phyloP scores from a whole-genome alignment of 2,329 filamentous ascomycete species.

The Colletotrichum cereale region DNA sequence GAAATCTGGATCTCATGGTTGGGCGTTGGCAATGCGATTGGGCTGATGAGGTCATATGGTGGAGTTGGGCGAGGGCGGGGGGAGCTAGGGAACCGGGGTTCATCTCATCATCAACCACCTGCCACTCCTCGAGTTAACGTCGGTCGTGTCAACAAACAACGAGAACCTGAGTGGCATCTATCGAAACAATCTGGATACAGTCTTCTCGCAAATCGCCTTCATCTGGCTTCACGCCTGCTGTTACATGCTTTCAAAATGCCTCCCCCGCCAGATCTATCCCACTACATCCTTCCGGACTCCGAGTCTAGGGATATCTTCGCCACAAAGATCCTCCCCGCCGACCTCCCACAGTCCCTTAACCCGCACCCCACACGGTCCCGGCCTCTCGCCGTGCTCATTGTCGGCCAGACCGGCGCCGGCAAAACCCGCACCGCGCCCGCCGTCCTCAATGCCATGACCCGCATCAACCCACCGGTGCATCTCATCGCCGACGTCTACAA shows the following conservation, averaged over 20 bases:
- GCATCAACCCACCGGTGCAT: constrained; percentile 49
- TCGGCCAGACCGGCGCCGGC: constrained; percentile 63
- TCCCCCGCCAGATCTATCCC: constrained; percentile 47
- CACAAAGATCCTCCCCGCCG: constrained; percentile 49
- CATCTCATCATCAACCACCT: not conserved
- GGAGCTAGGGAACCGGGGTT: not conserved
- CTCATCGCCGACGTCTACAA: constrained; percentile 65
- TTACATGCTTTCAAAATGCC: constrained; percentile 24
- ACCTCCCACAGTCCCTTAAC: constrained; percentile 46
- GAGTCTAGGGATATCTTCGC: constrained; percentile 50
- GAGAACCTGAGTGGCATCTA: not conserved
- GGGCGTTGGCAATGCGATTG: not conserved
- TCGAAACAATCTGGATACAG: not conserved
- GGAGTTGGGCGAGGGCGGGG: constrained; percentile 6
- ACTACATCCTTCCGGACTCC: constrained; percentile 49
- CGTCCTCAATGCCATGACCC: constrained; percentile 50
- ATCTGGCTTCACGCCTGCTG: not conserved
- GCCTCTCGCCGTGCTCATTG: constrained; percentile 57
- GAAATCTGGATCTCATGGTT: not conserved
- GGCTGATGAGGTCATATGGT: constrained; percentile 10
- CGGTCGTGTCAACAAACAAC: not conserved
- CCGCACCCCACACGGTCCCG: constrained; percentile 24
- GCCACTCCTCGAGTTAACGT: not conserved
- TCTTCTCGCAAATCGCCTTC: not conserved
- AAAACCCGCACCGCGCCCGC: constrained; percentile 59